phyloP scores from a whole-genome alignment of 2,329 filamentous ascomycete genomes.

The Fusarium brevicatenulatum region DNA sequence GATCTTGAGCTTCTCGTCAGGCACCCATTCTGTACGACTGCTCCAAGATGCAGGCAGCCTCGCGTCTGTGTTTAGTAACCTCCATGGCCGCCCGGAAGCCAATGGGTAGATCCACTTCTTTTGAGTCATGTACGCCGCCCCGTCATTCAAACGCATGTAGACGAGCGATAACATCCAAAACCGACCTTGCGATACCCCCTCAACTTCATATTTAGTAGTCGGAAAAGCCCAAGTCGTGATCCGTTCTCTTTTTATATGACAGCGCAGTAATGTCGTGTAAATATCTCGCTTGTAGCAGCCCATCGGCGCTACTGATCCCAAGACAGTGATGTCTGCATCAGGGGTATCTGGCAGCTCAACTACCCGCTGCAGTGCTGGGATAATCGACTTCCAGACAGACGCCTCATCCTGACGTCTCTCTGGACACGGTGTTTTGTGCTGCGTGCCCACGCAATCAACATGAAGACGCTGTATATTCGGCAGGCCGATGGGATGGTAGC shows the following conservation, averaged over 20 bases:
- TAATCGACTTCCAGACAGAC: not conserved
- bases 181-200: not conserved
- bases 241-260: not conserved
- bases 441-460: not conserved
- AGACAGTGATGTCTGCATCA: not conserved
- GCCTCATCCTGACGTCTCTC: not conserved
- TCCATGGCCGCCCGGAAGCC: conserved; percentile 3
- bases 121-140: not conserved
- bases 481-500: not conserved
- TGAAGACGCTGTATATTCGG: not conserved
- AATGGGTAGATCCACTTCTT: not conserved
- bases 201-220: rapidly evolving
- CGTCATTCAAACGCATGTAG: not conserved
- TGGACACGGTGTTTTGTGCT: not conserved
- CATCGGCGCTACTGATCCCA: not conserved
- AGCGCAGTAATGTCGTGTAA: not conserved
- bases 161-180: not conserved
- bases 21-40: not conserved
- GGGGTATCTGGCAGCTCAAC: not conserved
- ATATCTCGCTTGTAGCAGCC: not conserved
- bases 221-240: conserved; percentile 7
- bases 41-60: not conserved
- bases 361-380: not conserved
- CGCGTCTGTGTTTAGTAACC: not conserved
- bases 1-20: not conserved